phyloP scores from a whole-genome alignment of 345 rosid species.

The Eucalyptus pauciflora region DNA sequence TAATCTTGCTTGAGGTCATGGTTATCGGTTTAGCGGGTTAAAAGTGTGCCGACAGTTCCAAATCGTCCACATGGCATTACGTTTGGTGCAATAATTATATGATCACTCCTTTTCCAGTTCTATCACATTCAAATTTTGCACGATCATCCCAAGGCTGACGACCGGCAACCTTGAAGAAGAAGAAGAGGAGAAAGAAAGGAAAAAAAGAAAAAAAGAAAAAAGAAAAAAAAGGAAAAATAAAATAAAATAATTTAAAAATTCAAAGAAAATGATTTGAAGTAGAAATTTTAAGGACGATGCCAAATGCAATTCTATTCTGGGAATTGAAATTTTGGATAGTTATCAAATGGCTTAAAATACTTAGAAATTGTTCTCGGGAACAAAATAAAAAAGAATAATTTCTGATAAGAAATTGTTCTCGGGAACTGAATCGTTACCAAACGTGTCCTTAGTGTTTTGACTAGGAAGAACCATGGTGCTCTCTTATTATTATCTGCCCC shows the following conservation, averaged over 20 bases:
- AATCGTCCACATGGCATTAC: neutral
- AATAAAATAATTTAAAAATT: no score
- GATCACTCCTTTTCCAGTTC: neutral
- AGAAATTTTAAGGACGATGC: accelerated
- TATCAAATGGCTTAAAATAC: accelerated
- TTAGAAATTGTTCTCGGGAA: no score
- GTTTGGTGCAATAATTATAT: neutral
- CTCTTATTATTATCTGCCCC: neutral
- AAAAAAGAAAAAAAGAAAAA: accelerated
- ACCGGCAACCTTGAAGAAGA: no score
- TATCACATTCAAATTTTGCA: neutral
- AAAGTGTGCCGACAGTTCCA: neutral
- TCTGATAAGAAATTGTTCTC: accelerated
- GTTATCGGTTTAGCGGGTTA: neutral
- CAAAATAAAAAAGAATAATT: no score
- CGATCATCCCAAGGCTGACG: accelerated
- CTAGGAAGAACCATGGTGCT: neutral
- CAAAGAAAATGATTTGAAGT: no score
- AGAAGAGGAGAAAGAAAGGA: no score
- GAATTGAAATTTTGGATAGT: no score
- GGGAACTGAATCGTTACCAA: accelerated
- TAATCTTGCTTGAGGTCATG: neutral
- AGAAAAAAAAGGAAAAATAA: no score
- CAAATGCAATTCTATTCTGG: accelerated
- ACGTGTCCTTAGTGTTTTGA: accelerated